These are phyloP conservation scores for Bipolaris bicolor DNA, from an alignment of 2,329 filamentous ascomycete genomes.

Conservation along the genomic window DNA sequence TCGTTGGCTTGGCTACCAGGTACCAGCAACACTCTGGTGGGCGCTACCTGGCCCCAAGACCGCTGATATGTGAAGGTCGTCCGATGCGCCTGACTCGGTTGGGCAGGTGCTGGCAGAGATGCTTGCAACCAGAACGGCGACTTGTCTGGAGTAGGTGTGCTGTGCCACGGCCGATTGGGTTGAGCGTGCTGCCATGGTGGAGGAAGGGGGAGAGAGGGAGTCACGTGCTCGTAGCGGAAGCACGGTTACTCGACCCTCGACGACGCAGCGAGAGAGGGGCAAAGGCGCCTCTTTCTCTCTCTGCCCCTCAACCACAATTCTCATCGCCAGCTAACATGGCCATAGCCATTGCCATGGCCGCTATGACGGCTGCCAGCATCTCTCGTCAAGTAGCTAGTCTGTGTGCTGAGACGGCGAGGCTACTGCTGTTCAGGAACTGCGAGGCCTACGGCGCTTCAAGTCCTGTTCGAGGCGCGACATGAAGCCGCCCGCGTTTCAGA, in stretches of 20 bases:
- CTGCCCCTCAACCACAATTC: constrained; percentile 4
- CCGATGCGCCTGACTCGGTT: not conserved
- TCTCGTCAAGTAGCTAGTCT: constrained; percentile 17
- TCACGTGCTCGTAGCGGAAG: constrained; percentile 8
- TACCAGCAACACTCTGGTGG: constrained; percentile 1
- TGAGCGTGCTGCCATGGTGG: not conserved
- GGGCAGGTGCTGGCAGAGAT: not conserved
- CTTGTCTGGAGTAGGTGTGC: too few relatives aligned
- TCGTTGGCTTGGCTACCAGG: constrained; percentile 1
- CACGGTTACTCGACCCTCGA: not conserved
- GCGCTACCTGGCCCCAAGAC: not conserved
- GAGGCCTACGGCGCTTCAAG: constrained; percentile 47
- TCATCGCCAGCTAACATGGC: constrained; percentile 7
- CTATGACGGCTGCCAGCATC: constrained; percentile 18
- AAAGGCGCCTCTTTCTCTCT: not conserved
- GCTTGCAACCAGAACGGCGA: too few relatives aligned
- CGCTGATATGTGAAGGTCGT: not conserved
- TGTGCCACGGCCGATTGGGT: too few relatives aligned
- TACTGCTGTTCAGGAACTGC: constrained; percentile 28
- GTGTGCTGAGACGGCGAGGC: constrained; percentile 42
- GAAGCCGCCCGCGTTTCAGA: constrained; percentile 47
- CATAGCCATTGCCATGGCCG: constrained; percentile 9
- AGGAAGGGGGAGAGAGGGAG: not conserved
- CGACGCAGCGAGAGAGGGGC: too few relatives aligned
- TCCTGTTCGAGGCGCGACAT: constrained; percentile 46